Percentiles rank a stretch among this genome's conserved stretches.
Evolutionary conservation across 495 filamentous ascomycete species (phyloP).

Genomic region (Penicillium cosmopolitanum): DNA sequence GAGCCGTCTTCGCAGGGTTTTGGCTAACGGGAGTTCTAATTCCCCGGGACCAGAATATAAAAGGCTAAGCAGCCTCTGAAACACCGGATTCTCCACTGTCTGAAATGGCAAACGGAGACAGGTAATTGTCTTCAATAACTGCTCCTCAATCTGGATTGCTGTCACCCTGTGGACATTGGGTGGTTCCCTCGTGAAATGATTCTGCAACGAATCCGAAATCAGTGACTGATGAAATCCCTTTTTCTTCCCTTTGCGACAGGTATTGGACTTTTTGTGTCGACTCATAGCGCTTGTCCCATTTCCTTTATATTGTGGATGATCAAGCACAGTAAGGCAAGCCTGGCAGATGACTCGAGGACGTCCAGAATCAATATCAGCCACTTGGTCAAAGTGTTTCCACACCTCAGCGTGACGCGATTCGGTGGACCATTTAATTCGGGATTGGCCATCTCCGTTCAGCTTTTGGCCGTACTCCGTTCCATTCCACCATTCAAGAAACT

Average conservation of each 20-base stretch:
- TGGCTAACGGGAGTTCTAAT: slow-evolving; percentile 6
- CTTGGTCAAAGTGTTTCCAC: slow-evolving; percentile 15
- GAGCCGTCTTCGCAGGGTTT: slow-evolving; percentile 8
- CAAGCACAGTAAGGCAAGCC: slow-evolving; percentile 7
- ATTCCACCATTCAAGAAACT: slow-evolving; percentile 8
- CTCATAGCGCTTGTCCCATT: slow-evolving; percentile 13
- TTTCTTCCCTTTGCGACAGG: slow-evolving; percentile 8
- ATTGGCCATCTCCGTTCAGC: slow-evolving; percentile 6
- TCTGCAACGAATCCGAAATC: background rate
- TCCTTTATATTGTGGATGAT: slow-evolving; percentile 10
- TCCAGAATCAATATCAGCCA: slow-evolving; percentile 3
- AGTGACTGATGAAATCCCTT: slow-evolving; percentile 3
- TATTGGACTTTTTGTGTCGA: slow-evolving; percentile 4
- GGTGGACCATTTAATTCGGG: slow-evolving; percentile 9
- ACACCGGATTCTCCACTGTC: slow-evolving; percentile 14
- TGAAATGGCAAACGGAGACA: slow-evolving; percentile 12
- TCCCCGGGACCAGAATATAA: slow-evolving; percentile 3
- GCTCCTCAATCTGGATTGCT: slow-evolving; percentile 7
- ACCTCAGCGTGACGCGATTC: slow-evolving; percentile 10
- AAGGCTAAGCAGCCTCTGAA: slow-evolving; percentile 14
- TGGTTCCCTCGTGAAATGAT: background rate
- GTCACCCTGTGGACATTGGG: background rate
- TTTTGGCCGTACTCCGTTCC: slow-evolving; percentile 7
- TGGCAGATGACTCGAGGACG: slow-evolving; percentile 3
- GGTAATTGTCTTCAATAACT: slow-evolving; percentile 11